phyloP scores from a whole-genome alignment of 495 filamentous ascomycete genomes.

The Penicillium cinerascens region DNA sequence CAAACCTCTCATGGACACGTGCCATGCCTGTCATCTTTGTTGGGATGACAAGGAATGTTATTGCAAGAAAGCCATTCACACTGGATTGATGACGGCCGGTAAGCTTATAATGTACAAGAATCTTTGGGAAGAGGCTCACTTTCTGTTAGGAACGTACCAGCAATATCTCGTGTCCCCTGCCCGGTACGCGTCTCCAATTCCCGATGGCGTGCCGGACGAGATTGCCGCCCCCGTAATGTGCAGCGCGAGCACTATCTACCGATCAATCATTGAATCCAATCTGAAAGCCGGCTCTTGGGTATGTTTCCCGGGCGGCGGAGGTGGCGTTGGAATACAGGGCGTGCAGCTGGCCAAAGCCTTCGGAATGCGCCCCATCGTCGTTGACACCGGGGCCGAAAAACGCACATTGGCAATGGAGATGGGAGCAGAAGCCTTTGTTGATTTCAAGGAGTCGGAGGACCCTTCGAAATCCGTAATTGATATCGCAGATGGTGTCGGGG shows the following conservation, averaged over 20 bases:
- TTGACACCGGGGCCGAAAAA: constrained; percentile 45
- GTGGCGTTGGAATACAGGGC: constrained; percentile 61
- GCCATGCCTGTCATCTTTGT: constrained; percentile 49
- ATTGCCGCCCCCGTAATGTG: constrained; percentile 61
- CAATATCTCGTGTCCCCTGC: constrained; percentile 63
- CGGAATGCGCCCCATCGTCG: constrained; percentile 52
- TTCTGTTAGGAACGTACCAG: constrained; percentile 56
- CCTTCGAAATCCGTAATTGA: constrained; percentile 36
- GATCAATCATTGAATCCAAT: constrained; percentile 50
- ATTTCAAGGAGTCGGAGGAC: constrained; percentile 40
- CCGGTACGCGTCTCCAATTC: constrained; percentile 63
- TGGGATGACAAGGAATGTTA: constrained; percentile 43
- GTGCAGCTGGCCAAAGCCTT: constrained; percentile 57
- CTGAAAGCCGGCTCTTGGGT: constrained; percentile 59
- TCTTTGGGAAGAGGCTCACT: not conserved
- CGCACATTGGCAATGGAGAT: constrained; percentile 37
- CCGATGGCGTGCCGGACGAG: constrained; percentile 54
- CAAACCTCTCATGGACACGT: constrained; percentile 53
- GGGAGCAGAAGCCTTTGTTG: constrained; percentile 51
- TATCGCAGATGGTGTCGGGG: constrained; percentile 44
- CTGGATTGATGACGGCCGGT: constrained; percentile 37
- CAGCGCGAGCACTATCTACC: constrained; percentile 54
- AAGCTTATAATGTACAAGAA: not conserved
- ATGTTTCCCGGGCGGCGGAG: constrained; percentile 51
- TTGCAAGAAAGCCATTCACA: constrained; percentile 31